Evolutionary conservation across 495 filamentous ascomycete genomes (phyloP).

Genomic region (Penicillium bialowiezense): DNA sequence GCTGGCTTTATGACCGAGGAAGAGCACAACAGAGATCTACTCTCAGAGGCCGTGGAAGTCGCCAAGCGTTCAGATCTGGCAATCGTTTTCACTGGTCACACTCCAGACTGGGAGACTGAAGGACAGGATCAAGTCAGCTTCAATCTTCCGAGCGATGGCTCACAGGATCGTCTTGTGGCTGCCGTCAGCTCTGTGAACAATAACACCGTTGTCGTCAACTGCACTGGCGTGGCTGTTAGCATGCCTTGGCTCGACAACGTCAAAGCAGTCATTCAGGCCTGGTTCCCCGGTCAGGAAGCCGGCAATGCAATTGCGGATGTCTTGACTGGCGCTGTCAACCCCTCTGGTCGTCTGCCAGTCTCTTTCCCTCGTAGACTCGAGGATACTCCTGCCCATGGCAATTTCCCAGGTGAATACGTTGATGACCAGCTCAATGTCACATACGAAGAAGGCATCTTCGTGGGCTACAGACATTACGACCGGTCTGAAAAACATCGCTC

Average conservation of each 20-base stretch:
- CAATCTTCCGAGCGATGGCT: conserved; percentile 61
- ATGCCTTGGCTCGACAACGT: conserved; percentile 69
- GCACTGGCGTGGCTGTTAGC: conserved; percentile 69
- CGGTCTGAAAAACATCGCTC: conserved; percentile 47
- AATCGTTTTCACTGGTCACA: conserved; percentile 14
- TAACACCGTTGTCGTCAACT: conserved; percentile 41
- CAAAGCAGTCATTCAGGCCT: conserved; percentile 74
- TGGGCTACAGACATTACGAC: conserved; percentile 83
- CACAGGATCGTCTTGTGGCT: conserved; percentile 61
- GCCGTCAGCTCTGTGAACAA: conserved; percentile 43
- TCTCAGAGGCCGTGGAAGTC: conserved; percentile 8
- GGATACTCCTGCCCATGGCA: conserved; percentile 63
- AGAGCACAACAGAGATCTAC: conserved; percentile 9
- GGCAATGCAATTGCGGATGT: conserved; percentile 52
- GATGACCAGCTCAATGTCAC: conserved; percentile 61
- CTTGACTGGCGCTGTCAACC: conserved; percentile 60
- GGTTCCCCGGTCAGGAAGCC: conserved; percentile 58
- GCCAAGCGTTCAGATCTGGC: conserved; percentile 9
- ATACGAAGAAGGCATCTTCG: conserved; percentile 75
- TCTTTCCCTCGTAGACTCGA: conserved; percentile 70
- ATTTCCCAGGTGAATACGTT: conserved; percentile 62
- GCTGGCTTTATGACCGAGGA: conserved; percentile 12
- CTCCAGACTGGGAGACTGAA: conserved; percentile 17
- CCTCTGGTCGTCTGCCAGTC: conserved; percentile 71
- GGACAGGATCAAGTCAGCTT: conserved; percentile 70